Conservation (phyloP, 2,329 filamentous ascomycete species). For the Triangularia setosa region DNA sequence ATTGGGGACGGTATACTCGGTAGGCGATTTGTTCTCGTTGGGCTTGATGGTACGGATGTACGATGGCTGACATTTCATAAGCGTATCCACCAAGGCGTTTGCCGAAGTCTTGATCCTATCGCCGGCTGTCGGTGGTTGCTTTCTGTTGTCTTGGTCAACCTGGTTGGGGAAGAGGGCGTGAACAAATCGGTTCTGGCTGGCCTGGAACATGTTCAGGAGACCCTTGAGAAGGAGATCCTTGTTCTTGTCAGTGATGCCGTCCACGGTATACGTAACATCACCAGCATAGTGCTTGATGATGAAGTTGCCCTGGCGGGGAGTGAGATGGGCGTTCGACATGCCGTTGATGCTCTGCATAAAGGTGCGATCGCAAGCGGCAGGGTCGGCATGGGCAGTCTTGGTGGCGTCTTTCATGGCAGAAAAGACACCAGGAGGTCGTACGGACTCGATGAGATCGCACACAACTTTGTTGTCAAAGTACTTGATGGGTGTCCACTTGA, state of each 20-base stretch:
- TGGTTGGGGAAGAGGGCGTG: slow-evolving; percentile 87
- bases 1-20: slow-evolving; percentile 86
- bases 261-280: slow-evolving; percentile 89
- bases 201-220: slow-evolving; percentile 78
- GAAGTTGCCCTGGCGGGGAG: slow-evolving; percentile 89
- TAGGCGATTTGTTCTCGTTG: slow-evolving; percentile 96
- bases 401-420: slow-evolving; percentile 96
- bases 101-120: slow-evolving; percentile 95
- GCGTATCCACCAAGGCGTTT: slow-evolving; percentile 87
- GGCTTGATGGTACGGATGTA: slow-evolving; percentile 99
- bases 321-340: slow-evolving; percentile 87
- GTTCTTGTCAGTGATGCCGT: slow-evolving; percentile 99
- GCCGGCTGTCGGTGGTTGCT: slow-evolving; percentile 87
- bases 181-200: slow-evolving; percentile 80
- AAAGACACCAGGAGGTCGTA: slow-evolving; percentile 85
- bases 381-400: slow-evolving; percentile 96
- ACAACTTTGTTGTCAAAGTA: slow-evolving; percentile 99
- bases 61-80: slow-evolving; percentile 96
- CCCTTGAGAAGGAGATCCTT: slow-evolving; percentile 97
- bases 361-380: slow-evolving; percentile 87
- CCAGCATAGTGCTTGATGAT: slow-evolving; percentile 99
- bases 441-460: slow-evolving; percentile 92
- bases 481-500: slow-evolving; percentile 97
- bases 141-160: slow-evolving; percentile 92
- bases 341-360: slow-evolving; percentile 92